These are phyloP conservation scores for Clonostachys rosea DNA, from an alignment of 2,329 filamentous ascomycete species.

Conservation along the genomic window DNA sequence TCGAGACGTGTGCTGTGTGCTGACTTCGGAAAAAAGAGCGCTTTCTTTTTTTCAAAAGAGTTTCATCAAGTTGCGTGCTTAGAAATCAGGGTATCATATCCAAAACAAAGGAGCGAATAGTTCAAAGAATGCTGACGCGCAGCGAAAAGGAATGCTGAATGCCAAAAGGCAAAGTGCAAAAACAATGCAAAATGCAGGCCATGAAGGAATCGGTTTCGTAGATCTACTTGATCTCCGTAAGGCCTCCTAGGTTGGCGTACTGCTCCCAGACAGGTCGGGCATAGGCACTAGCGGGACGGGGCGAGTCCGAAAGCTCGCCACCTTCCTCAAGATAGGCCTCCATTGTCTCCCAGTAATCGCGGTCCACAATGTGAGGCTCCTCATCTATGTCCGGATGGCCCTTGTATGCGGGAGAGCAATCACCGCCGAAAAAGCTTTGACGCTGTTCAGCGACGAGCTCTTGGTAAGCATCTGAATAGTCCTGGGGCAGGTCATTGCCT, in stretches of 20 bases:
- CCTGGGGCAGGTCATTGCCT: not conserved
- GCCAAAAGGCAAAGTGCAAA: too few relatives aligned
- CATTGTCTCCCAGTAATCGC: constrained; percentile 29
- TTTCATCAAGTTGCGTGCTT: too few relatives aligned
- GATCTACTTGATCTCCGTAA: constrained; percentile 24
- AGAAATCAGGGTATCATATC: too few relatives aligned
- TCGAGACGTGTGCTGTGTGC: too few relatives aligned
- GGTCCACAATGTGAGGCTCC: not conserved
- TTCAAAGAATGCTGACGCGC: too few relatives aligned
- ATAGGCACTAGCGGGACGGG: constrained; percentile 1
- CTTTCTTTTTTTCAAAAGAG: too few relatives aligned
- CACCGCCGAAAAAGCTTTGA: not conserved
- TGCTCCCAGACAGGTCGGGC: constrained; percentile 36
- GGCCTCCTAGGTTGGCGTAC: constrained; percentile 38
- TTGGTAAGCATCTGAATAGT: not conserved
- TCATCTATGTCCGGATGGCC: not conserved
- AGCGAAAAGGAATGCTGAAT: too few relatives aligned
- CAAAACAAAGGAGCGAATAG: too few relatives aligned
- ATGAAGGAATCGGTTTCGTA: not conserved
- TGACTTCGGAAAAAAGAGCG: too few relatives aligned
- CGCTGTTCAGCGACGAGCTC: not conserved
- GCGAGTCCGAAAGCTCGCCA: constrained; percentile 5
- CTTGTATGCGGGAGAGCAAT: not conserved
- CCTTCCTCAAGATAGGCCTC: constrained; percentile 24
- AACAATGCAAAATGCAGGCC: too few relatives aligned